Conservation (phyloP, 2,329 filamentous ascomycete species). For the Calonectria crousiana region DNA sequence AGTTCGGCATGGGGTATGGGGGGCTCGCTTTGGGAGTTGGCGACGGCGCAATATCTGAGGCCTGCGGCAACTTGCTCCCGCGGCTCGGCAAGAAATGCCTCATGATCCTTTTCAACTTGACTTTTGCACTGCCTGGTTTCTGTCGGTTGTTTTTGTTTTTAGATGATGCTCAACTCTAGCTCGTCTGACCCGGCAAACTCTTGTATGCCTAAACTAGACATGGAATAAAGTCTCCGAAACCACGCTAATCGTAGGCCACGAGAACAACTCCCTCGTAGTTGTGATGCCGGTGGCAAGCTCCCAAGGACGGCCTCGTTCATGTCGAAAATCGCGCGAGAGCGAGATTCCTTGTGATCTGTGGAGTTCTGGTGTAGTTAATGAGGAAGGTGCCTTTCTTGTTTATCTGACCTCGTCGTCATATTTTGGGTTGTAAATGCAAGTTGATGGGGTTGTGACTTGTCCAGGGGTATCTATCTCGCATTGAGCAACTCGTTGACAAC, state of each 20-base stretch:
- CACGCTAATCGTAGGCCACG: not conserved
- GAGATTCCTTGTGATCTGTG: not conserved
- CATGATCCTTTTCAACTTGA: not conserved
- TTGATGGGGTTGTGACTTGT: not conserved
- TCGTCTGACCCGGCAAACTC: not conserved
- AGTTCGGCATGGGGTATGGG: not conserved
- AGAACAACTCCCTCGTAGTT: not conserved
- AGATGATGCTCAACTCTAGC: not conserved
- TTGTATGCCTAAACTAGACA: not conserved
- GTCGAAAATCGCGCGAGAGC: not conserved
- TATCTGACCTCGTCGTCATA: not conserved
- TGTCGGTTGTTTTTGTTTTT: not conserved
- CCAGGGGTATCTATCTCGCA: not conserved
- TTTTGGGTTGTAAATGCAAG: not conserved
- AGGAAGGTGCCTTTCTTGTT: not conserved
- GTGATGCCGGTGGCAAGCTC: too few relatives aligned
- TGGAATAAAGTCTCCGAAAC: not conserved
- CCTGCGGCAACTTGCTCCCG: not conserved
- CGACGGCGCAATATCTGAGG: not conserved
- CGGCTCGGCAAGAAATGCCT: conserved; percentile 8
- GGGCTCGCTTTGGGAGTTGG: not conserved
- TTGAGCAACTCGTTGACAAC: not conserved
- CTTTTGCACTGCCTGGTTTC: not conserved
- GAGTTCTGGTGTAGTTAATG: not conserved
- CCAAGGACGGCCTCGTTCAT: not conserved